Evolutionary conservation across 2,329 filamentous ascomycete genomes (phyloP).

Genomic region (Nemania sp.): DNA sequence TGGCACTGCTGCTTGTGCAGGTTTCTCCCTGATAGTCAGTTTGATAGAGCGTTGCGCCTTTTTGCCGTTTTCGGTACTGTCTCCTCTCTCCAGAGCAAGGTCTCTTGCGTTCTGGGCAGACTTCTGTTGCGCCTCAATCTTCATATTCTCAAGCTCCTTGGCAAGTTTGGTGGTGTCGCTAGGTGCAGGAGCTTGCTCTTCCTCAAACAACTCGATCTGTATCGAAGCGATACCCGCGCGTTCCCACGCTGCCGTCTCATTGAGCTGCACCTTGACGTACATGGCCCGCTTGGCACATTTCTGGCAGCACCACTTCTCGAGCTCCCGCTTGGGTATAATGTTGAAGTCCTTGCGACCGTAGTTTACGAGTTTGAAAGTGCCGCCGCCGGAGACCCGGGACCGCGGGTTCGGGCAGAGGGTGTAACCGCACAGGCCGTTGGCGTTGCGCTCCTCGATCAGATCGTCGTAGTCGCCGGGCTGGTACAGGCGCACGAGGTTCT

Average conservation of each 20-base stretch:
- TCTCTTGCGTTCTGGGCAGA: constrained; percentile 46
- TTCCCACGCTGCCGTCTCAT: constrained; percentile 87
- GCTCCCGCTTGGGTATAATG: constrained; percentile 76
- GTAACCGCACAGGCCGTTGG: constrained; percentile 85
- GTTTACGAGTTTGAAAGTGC: constrained; percentile 75
- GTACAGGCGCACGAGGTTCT: constrained; percentile 75
- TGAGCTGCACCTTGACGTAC: constrained; percentile 90
- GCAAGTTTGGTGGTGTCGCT: constrained; percentile 25
- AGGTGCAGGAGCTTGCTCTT: constrained; percentile 61
- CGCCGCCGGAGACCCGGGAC: constrained; percentile 65
- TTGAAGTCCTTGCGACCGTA: constrained; percentile 66
- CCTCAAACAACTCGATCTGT: constrained; percentile 73
- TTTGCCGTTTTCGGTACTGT: constrained; percentile 43
- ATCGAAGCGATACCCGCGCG: constrained; percentile 70
- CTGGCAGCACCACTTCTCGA: constrained; percentile 89
- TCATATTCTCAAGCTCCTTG: constrained; percentile 37
- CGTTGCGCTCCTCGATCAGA: constrained; percentile 88
- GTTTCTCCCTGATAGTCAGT: constrained; percentile 66
- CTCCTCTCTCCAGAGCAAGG: constrained; percentile 51
- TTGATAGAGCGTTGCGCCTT: constrained; percentile 57
- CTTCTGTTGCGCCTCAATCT: constrained; percentile 41
- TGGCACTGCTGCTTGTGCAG: constrained; percentile 54
- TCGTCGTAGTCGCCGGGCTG: constrained; percentile 91
- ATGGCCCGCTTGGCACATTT: constrained; percentile 82
- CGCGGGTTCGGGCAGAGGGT: constrained; percentile 78